Percentiles rank a stretch among this genome's conserved stretches.
Conservation (phyloP, 106 monocot genomes). For the Amphibolis antarctica region DNA sequence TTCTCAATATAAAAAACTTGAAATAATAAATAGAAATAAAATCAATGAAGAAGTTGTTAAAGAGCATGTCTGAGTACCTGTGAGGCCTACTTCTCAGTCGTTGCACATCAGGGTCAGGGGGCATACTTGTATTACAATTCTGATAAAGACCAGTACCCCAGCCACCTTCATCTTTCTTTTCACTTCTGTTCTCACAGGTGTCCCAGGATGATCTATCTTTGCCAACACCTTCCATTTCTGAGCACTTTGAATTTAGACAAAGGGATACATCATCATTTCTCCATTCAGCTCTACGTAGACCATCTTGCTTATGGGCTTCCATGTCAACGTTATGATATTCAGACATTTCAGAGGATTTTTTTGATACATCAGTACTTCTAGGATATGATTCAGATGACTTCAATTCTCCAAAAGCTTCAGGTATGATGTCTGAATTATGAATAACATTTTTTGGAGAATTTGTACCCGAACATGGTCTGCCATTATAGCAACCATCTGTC, state of each 20-base stretch:
- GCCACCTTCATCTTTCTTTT: slow-evolving; percentile 6
- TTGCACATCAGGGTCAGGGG: slow-evolving; percentile 22
- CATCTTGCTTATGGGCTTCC: slow-evolving; percentile 1
- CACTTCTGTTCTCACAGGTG: neutral
- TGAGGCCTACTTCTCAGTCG: slow-evolving; percentile 19
- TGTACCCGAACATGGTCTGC: neutral
- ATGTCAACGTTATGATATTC: neutral
- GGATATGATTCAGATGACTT: slow-evolving; percentile 7
- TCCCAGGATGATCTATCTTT: neutral
- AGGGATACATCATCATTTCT: neutral
- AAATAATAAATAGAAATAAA: neutral
- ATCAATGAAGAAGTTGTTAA: neutral
- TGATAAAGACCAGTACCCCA: slow-evolving; percentile 5
- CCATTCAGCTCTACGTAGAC: neutral
- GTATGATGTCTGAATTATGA: neutral
- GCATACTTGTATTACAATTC: slow-evolving; percentile 3
- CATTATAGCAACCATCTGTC: slow-evolving; percentile 7
- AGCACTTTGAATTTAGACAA: neutral
- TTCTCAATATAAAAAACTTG: neutral
- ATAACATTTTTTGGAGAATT: slow-evolving; percentile 5
- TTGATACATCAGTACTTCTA: slow-evolving; percentile 1
- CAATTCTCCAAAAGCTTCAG: slow-evolving; percentile 6
- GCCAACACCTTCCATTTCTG: neutral
- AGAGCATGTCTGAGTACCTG: slow-evolving; percentile 19
- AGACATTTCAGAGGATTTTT: neutral